Conservation (phyloP, 148 eudicot species). For the Rhododendron ovatum region DNA sequence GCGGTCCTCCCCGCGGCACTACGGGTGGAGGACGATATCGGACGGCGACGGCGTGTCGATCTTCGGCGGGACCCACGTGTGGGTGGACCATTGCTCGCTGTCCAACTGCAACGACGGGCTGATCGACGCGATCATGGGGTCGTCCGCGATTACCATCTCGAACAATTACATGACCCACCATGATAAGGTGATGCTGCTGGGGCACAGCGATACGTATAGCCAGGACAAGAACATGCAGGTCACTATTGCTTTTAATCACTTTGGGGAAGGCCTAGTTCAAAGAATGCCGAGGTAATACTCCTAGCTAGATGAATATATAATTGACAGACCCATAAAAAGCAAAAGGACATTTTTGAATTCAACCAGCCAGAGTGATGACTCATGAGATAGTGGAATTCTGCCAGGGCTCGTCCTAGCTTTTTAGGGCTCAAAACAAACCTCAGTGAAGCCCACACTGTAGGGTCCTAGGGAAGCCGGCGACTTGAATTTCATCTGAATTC, state of each 20-base stretch:
- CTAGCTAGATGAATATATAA: not conserved
- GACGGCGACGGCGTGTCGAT: conserved; percentile 78
- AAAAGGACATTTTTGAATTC: not conserved
- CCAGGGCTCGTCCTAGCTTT: not conserved
- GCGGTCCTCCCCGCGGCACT: conserved; percentile 53
- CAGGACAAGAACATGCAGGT: conserved; percentile 69
- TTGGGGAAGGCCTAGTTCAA: conserved; percentile 83
- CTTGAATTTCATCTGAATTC: too few relatives aligned
- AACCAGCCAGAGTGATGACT: not conserved
- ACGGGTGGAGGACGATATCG: conserved; percentile 66
- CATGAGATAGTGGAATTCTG: not conserved
- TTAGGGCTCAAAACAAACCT: not conserved
- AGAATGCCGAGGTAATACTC: conserved; percentile 70
- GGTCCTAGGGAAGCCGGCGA: accelerated
- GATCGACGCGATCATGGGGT: conserved; percentile 67
- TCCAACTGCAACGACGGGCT: conserved; percentile 64
- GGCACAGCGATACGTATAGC: conserved; percentile 53
- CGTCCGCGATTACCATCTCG: conserved; percentile 67
- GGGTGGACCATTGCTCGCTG: conserved; percentile 77
- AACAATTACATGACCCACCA: conserved; percentile 78
- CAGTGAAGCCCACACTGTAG: too few relatives aligned
- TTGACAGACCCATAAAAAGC: not conserved
- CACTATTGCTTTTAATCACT: conserved; percentile 76
- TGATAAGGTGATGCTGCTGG: conserved; percentile 76
- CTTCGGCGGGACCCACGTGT: conserved; percentile 62